Evolutionary conservation across 768 basidiomycete genomes (phyloP).

Genomic region (Psilocybe cyanescens): DNA sequence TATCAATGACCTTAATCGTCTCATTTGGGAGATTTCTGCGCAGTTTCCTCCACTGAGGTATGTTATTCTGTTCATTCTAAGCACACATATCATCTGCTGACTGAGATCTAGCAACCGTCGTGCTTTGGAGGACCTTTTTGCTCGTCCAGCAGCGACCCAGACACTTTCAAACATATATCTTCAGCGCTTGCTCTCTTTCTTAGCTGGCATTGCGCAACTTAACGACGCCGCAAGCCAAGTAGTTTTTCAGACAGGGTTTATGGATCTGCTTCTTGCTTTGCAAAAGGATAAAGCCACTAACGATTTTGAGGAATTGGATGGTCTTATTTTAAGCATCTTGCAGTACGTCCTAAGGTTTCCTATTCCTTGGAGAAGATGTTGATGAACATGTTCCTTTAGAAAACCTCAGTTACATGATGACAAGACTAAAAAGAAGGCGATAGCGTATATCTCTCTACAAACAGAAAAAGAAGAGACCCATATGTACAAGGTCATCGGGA

Average conservation of each 20-base stretch:
- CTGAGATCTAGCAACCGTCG: slow-evolving; percentile 1
- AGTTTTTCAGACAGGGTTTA: slow-evolving; percentile 14
- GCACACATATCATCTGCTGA: not conserved
- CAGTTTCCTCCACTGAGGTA: slow-evolving; percentile 18
- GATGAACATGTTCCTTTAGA: not conserved
- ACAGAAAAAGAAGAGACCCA: slow-evolving; percentile 7
- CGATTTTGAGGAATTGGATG: slow-evolving; percentile 6
- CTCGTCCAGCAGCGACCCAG: not conserved
- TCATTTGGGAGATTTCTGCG: slow-evolving; percentile 10
- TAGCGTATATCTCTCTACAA: slow-evolving; percentile 11
- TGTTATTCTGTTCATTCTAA: not conserved
- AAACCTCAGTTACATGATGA: slow-evolving; percentile 12
- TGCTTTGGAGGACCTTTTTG: slow-evolving; percentile 13
- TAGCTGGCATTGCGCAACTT: slow-evolving; percentile 9
- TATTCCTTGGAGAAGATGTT: not conserved
- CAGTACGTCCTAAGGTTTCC: slow-evolving; percentile 1
- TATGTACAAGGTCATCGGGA: slow-evolving; percentile 6
- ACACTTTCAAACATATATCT: slow-evolving; percentile 8
- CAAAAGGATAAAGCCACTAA: slow-evolving; percentile 8
- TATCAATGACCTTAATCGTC: slow-evolving; percentile 2
- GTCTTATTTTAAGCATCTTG: slow-evolving; percentile 7
- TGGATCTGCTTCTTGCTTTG: slow-evolving; percentile 13
- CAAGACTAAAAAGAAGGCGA: slow-evolving; percentile 11
- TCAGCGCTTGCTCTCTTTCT: slow-evolving; percentile 9
- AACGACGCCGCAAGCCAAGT: slow-evolving; percentile 8